These are phyloP conservation scores for Graphilbum fragrans DNA, from an alignment of 2,329 filamentous ascomycete genomes.

Conservation along the genomic window DNA sequence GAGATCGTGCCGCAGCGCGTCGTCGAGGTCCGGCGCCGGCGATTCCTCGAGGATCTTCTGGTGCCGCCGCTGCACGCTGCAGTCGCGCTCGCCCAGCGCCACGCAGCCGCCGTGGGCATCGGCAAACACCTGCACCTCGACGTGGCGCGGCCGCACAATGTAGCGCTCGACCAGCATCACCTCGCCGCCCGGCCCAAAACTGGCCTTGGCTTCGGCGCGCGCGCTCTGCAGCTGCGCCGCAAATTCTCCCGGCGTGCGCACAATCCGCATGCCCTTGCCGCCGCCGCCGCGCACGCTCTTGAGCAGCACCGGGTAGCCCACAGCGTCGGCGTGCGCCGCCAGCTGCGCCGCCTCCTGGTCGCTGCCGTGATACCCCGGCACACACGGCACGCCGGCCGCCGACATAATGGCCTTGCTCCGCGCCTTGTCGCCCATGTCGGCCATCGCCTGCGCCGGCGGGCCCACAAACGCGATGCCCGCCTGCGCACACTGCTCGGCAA, in stretches of 20 bases:
- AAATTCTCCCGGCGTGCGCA: constrained; percentile 56
- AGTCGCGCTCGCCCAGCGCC: constrained; percentile 79
- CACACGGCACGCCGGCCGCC: constrained; percentile 85
- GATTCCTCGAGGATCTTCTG: constrained; percentile 90
- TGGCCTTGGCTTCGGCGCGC: constrained; percentile 60
- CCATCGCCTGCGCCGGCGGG: constrained; percentile 68
- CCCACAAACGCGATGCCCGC: constrained; percentile 92
- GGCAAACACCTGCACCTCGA: constrained; percentile 85
- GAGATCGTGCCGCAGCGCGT: constrained; percentile 44
- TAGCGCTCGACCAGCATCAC: constrained; percentile 80
- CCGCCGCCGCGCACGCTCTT: constrained; percentile 76
- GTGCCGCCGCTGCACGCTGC: constrained; percentile 74
- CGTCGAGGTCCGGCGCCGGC: constrained; percentile 58
- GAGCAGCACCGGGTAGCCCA: constrained; percentile 58
- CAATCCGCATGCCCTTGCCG: constrained; percentile 76
- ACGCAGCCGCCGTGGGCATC: constrained; percentile 69
- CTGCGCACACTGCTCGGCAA: constrained; percentile 77
- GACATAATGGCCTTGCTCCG: constrained; percentile 95
- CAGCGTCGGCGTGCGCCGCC: constrained; percentile 56
- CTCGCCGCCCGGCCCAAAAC: constrained; percentile 69
- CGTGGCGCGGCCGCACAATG: constrained; percentile 66
- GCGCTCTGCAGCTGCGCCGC: constrained; percentile 58
- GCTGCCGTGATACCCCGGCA: constrained; percentile 85
- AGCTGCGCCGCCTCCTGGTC: constrained; percentile 59
- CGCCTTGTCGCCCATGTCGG: constrained; percentile 90